Percentiles rank a stretch among this genome's conserved stretches.
Evolutionary conservation across 2,329 filamentous ascomycete genomes (phyloP).

Genomic region (Penicillium nordicum): DNA sequence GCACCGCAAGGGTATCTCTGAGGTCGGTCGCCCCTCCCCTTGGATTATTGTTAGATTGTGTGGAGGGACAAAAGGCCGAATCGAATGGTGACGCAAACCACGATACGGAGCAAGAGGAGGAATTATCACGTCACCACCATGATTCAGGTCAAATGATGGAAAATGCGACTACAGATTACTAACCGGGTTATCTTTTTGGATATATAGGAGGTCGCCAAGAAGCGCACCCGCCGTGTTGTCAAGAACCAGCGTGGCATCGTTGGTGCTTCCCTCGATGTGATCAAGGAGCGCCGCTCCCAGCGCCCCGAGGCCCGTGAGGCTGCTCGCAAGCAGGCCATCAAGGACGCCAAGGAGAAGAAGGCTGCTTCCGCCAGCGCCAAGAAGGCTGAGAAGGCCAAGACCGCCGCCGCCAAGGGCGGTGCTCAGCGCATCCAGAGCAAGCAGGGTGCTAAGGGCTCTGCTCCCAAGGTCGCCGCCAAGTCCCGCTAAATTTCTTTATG

Average conservation of each 20-base stretch:
- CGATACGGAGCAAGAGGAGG: constrained; percentile 16
- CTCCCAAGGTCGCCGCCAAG: constrained; percentile 78
- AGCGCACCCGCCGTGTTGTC: constrained; percentile 95
- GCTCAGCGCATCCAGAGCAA: constrained; percentile 82
- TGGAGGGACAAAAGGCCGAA: constrained; percentile 8
- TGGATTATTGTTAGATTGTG: constrained; percentile 19
- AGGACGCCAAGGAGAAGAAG: constrained; percentile 99
- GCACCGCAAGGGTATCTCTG: constrained; percentile 99
- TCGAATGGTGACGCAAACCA: constrained; percentile 2
- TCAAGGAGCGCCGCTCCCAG: constrained; percentile 96
- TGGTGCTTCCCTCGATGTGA: constrained; percentile 97
- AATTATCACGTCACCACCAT: constrained; percentile 3
- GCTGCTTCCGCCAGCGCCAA: constrained; percentile 79
- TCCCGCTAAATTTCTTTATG: constrained; percentile 64
- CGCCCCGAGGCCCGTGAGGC: constrained; percentile 94
- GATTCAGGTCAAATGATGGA: background rate
- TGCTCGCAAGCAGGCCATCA: constrained; percentile 84
- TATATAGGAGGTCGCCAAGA: constrained; percentile 96
- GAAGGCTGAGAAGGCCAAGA: constrained; percentile 99
- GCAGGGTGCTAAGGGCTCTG: constrained; percentile 92
- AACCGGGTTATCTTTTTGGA: constrained; percentile 28
- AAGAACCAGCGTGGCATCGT: constrained; percentile 99
- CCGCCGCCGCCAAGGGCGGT: constrained; percentile 75
- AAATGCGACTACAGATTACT: constrained; percentile 22
- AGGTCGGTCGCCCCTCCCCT: constrained; percentile 65